Evolutionary conservation across 2,329 filamentous ascomycete species (phyloP).

Genomic region (Hirsutella minnesotensis): DNA sequence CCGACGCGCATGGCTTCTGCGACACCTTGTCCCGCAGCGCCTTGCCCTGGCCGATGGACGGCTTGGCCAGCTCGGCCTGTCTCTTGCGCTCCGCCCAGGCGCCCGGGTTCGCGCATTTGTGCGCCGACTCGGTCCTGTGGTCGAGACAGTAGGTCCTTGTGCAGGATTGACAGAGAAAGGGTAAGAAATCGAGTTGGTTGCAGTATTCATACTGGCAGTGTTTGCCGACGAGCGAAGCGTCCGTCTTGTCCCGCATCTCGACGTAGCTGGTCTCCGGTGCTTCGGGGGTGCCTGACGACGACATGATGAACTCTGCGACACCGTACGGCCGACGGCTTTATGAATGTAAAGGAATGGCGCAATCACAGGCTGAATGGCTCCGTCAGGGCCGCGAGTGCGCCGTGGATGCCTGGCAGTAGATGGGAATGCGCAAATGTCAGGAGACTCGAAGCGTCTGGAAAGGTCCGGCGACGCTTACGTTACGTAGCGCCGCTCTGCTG

Average conservation of each 20-base stretch:
- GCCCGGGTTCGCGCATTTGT: conserved; percentile 52
- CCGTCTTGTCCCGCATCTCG: conserved; percentile 57
- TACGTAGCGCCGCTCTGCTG: neutral
- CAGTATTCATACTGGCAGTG: conserved; percentile 91
- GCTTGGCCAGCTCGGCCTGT: conserved; percentile 38
- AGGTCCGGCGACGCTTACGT: neutral
- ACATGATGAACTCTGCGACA: conserved; percentile 26
- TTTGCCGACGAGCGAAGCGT: conserved; percentile 74
- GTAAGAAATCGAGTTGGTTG: conserved; percentile 90
- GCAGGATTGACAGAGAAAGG: conserved; percentile 89
- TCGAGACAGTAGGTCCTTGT: conserved; percentile 79
- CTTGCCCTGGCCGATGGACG: conserved; percentile 41
- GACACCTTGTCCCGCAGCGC: conserved; percentile 40
- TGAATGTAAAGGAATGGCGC: neutral
- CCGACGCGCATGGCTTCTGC: conserved; percentile 57
- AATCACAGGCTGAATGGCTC: conserved; percentile 2
- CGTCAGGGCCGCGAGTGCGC: conserved; percentile 4
- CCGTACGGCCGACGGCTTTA: neutral
- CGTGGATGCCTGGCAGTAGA: conserved; percentile 4
- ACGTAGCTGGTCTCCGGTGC: conserved; percentile 47
- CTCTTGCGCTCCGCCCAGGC: conserved; percentile 50
- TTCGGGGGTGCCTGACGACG: conserved; percentile 33
- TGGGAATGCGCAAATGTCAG: neutral
- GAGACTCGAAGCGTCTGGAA: conserved; percentile 18
- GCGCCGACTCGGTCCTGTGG: conserved; percentile 75